These are phyloP conservation scores for Diplodia intermedia DNA, from an alignment of 2,329 filamentous ascomycete genomes.

Conservation along the genomic window DNA sequence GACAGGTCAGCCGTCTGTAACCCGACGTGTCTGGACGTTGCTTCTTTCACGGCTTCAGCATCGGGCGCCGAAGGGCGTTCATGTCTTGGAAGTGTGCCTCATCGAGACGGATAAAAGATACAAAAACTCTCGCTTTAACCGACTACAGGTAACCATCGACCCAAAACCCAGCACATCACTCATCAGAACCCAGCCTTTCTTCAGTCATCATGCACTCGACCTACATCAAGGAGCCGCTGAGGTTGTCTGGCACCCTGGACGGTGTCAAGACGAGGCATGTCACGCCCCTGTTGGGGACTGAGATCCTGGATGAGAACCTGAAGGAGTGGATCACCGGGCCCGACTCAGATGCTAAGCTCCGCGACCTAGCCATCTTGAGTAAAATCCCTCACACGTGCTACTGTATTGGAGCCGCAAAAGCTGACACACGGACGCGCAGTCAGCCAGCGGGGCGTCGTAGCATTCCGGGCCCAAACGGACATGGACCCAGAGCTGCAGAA, in stretches of 20 bases:
- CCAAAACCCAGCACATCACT: neutral
- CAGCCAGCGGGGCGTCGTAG: constrained; percentile 60
- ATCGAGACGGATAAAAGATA: neutral
- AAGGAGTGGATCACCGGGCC: constrained; percentile 68
- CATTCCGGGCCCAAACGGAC: constrained; percentile 60
- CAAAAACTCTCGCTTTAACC: neutral
- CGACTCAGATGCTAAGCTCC: constrained; percentile 68
- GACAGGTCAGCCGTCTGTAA: neutral
- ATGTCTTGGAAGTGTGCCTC: neutral
- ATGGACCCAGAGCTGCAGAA: constrained; percentile 60
- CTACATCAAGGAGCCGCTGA: constrained; percentile 49
- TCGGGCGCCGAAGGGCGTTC: constrained; percentile 12
- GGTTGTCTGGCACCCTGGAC: constrained; percentile 60
- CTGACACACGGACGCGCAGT: constrained; percentile 43
- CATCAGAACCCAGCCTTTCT: neutral
- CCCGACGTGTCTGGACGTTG: neutral
- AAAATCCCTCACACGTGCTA: constrained; percentile 9
- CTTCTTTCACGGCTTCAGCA: neutral
- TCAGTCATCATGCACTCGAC: neutral
- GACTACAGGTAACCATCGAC: neutral
- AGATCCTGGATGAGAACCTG: constrained; percentile 64
- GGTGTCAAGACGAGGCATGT: constrained; percentile 63
- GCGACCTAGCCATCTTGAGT: constrained; percentile 63
- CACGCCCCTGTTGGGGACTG: constrained; percentile 67
- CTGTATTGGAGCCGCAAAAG: neutral